A percentile compares a stretch with the other conserved stretches of the same genome.
Conservation (phyloP, 192 early-diverging fungal species). For the Entrophospora sp. region DNA sequence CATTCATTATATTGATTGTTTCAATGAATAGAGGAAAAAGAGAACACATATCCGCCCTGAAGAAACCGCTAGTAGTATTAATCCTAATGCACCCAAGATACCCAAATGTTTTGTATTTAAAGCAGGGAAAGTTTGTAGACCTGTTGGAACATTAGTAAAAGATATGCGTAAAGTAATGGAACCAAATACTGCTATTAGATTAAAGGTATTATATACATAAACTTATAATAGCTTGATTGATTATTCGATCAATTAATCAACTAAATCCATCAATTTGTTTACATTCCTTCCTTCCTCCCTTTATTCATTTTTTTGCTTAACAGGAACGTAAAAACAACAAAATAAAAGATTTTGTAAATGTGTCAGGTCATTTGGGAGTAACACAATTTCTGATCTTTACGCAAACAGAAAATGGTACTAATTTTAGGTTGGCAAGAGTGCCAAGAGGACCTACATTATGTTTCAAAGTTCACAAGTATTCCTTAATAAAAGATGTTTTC, state of each 20-base stretch:
- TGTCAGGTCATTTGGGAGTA: constrained; percentile 77
- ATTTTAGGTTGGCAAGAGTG: constrained; percentile 76
- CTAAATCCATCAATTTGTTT: too few relatives aligned
- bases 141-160: constrained; percentile 68
- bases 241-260: too few relatives aligned
- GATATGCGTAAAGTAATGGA: constrained; percentile 88
- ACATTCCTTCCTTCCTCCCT: background rate
- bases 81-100: constrained; percentile 42
- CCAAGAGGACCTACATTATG: constrained; percentile 91
- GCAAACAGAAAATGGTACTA: constrained; percentile 68
- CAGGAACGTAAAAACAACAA: constrained; percentile 88
- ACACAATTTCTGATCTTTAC: constrained; percentile 88
- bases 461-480: constrained; percentile 76
- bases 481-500: constrained; percentile 75
- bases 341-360: constrained; percentile 84
- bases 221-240: constrained; percentile 54
- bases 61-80: constrained; percentile 35
- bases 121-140: constrained; percentile 70
- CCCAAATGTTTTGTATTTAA: constrained; percentile 91
- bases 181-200: constrained; percentile 85
- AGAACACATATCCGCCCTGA: constrained; percentile 29
- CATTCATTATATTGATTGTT: too few relatives aligned
- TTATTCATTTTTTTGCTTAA: background rate
- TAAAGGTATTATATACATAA: constrained; percentile 61
- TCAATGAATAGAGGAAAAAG: constrained; percentile 28